Base-by-base conservation (phyloP, 2,329 filamentous ascomycete species). In the Didymosphaeria variabile region DNA sequence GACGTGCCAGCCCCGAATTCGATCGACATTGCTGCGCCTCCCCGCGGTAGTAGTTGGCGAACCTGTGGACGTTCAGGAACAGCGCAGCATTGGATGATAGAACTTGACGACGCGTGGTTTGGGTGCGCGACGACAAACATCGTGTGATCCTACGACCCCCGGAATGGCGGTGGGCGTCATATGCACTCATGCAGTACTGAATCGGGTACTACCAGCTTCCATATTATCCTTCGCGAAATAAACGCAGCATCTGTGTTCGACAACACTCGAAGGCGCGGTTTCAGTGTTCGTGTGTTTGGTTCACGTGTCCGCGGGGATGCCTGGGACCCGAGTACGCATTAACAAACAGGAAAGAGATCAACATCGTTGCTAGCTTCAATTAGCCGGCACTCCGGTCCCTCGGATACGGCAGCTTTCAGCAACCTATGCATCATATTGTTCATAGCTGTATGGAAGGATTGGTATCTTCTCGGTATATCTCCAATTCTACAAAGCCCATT, bases 401-500 rank as follows among this genome's bases (percentile, higher is more conserved):
- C 19, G 42, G n/a, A 19, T 12, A 45, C 19, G n/a, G 42, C 19
- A 45, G 19, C 42, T 10, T 21, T 13, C 42, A 45, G n/a, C 42
- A 23, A 21, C 8, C 19, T 23, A 19, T 23, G 42, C 2, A 23
- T 10, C 19, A 19, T 23, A 21, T 19, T 38, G 36, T 38, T 40
- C 9, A n/a, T n/a, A 17, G 17, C 12, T 19, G 31, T 19, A 19
- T 45, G 19, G 12, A 12, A 45, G 42, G 6, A 21, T 13, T 54
- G 29, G 42, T 55, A 45, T 46, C 40, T 46, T n/a, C 23, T 6
- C 26, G 5, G 15, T 31, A 29, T 21, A 44, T 31, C 26, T 15
- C 8, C 36, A 19, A 50, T 15, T 56, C 60, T 70, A 83, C 58
- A 84, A 78, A 55, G 87, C 89, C 95, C 95, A 99, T 72, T 97